These are phyloP conservation scores for Candida sojae DNA, from an alignment of 1,139 yeast genomes.

Conservation along the genomic window DNA sequence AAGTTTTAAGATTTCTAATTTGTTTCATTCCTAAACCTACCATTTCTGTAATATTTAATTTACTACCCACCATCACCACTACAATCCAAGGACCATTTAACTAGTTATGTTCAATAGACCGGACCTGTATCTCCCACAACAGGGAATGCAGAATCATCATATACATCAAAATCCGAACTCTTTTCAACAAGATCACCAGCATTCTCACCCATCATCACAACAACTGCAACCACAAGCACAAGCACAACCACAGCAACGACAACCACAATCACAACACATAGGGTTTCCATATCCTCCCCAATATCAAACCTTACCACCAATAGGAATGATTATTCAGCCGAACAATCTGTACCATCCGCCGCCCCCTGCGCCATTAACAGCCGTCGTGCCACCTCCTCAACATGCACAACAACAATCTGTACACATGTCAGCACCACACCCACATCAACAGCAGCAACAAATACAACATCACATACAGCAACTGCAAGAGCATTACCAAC, in stretches of 20 bases:
- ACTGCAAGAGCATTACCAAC: background rate
- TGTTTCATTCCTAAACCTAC: background rate
- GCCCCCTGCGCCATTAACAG: constrained; percentile 2
- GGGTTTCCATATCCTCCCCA: constrained; percentile 1
- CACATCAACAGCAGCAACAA: constrained; percentile 5
- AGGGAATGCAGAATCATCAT: background rate
- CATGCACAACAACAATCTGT: background rate
- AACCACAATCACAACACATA: background rate
- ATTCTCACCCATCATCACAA: background rate
- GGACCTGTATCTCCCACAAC: constrained; percentile 5
- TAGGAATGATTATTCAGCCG: constrained; percentile 4
- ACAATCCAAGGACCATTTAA: background rate
- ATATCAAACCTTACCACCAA: constrained; percentile 1
- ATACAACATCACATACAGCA: constrained; percentile 1
- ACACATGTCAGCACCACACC: constrained; percentile 2
- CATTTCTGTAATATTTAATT: background rate
- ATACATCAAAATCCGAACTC: constrained; percentile 1
- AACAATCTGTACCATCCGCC: constrained; percentile 2
- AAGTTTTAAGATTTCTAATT: background rate
- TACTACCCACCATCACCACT: background rate
- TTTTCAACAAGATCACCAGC: background rate
- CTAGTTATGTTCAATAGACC: constrained; percentile 9
- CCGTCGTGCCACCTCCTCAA: background rate
- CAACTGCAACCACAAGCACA: background rate
- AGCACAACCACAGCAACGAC: background rate